These are phyloP conservation scores for Gastrolobium bilobum DNA, from an alignment of 306 rosid genomes.

Conservation along the genomic window DNA sequence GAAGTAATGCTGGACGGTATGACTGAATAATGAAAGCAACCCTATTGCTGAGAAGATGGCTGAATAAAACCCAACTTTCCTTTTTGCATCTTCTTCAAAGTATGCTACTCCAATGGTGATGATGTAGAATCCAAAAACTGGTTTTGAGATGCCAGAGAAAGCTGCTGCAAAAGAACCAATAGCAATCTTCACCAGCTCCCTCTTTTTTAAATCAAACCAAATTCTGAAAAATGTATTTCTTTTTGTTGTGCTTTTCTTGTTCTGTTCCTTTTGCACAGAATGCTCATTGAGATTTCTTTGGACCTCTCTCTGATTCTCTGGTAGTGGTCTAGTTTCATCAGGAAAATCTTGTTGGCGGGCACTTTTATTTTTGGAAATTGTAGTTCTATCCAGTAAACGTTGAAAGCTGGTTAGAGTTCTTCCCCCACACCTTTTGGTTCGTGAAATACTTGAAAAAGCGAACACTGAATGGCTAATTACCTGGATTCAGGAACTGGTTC, in stretches of 20 bases:
- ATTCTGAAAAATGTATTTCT: constrained; percentile 72
- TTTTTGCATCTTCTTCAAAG: constrained; percentile 58
- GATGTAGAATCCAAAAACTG: constrained; percentile 80
- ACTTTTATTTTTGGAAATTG: constrained; percentile 57
- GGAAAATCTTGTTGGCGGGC: constrained; percentile 52
- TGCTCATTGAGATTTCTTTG: constrained; percentile 42
- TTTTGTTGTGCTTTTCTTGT: constrained; percentile 39
- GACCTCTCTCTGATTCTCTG: constrained; percentile 43
- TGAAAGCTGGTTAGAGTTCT: constrained; percentile 46
- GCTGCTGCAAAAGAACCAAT: constrained; percentile 67
- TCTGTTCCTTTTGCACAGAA: constrained; percentile 51
- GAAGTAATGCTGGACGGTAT: constrained; percentile 87
- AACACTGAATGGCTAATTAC: constrained; percentile 49
- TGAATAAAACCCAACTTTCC: constrained; percentile 68
- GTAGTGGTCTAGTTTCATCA: constrained; percentile 50
- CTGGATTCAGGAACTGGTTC: constrained; percentile 61
- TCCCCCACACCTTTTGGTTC: not conserved
- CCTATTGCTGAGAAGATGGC: constrained; percentile 69
- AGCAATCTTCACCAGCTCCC: constrained; percentile 66
- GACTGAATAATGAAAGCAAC: constrained; percentile 74
- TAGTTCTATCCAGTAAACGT: constrained; percentile 57
- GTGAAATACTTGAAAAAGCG: constrained; percentile 5
- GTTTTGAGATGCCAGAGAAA: constrained; percentile 89
- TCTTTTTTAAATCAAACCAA: constrained; percentile 74
- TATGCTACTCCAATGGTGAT: constrained; percentile 89